Evolutionary conservation across 441 rosid species (phyloP), one percentile per base, ranked within the genome.

Genomic region (Adansonia rubrostipa): DNA sequence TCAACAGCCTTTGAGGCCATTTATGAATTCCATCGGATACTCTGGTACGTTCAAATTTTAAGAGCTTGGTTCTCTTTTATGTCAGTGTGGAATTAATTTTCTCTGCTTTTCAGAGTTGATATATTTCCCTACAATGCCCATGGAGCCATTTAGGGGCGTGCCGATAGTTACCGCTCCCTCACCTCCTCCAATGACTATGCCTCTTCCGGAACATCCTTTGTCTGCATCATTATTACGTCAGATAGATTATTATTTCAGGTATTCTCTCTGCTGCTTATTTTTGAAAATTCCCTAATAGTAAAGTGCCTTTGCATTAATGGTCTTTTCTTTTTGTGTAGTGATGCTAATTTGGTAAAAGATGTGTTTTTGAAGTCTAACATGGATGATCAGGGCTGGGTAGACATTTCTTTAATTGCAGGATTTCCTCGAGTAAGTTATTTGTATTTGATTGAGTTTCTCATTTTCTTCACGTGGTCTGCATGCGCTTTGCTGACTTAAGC

Each of bases 171-270:
- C 82, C 13, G 75, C 78, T 74, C 50, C 77, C 51, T 80, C 76
- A 11, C 86, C 82, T 36, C 42, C 42, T 45, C 71, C 79, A 42
- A 28, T 84, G 62, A 58, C 81, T 48, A n/a, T 82, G 75, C 81
- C 85, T 69, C 54, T 22, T 68, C 67, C 83, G 50, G 86, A 85
- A 28, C 67, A 71, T 72, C 54, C 75, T 66, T 20, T 84, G 45
- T 42, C 72, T 58, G 69, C 68, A 20, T 20, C 65, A 69, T 50
- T 87, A 80, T 76, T 85, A 33, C 24, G 50, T 28, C 89, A 87
- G 80, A 87, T 87, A 48, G 83, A 87, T 22, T 87, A 90, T 77
- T 92, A 92, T 80, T 92, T 87, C 84, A 87, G 90, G 90, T 85
- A 77, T 42, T n/a, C 10, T 13, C 47, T 53, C 17, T 24, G 14